These are phyloP conservation scores for Pulveroboletus frians DNA, from an alignment of 768 basidiomycete genomes.

Conservation along the genomic window DNA sequence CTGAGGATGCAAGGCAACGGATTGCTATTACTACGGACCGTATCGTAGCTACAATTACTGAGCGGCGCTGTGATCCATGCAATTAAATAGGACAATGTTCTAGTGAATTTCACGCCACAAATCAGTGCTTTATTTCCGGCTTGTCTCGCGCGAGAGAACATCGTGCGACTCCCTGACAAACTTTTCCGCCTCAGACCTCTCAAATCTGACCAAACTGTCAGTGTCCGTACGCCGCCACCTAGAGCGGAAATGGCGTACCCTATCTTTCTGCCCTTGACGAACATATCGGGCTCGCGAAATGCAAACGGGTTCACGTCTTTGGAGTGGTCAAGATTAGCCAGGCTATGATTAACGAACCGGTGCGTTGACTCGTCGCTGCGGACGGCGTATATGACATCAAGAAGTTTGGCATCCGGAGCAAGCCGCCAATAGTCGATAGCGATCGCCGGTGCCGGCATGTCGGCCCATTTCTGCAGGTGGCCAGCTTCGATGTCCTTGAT, in stretches of 20 bases:
- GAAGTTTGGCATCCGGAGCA: slow-evolving; percentile 60
- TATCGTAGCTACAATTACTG: slow-evolving; percentile 5
- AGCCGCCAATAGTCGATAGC: slow-evolving; percentile 96
- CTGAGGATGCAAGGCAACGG: neutral
- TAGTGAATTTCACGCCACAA: slow-evolving; percentile 3
- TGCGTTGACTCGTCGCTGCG: slow-evolving; percentile 92
- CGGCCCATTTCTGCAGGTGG: slow-evolving; percentile 73
- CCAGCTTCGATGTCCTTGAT: slow-evolving; percentile 82
- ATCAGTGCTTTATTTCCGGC: slow-evolving; percentile 28
- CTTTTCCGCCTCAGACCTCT: slow-evolving; percentile 59
- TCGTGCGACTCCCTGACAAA: slow-evolving; percentile 61
- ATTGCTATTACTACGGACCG: neutral
- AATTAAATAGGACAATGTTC: slow-evolving; percentile 9
- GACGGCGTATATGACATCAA: slow-evolving; percentile 89
- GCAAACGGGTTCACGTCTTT: slow-evolving; percentile 90
- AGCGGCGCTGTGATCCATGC: slow-evolving; percentile 19
- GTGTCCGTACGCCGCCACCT: slow-evolving; percentile 11
- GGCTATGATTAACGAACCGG: slow-evolving; percentile 91
- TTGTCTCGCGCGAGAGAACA: slow-evolving; percentile 37
- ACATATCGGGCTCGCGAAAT: slow-evolving; percentile 83
- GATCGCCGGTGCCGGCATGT: slow-evolving; percentile 76
- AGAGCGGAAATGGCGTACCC: slow-evolving; percentile 46
- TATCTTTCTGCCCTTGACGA: slow-evolving; percentile 67
- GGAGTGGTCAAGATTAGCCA: slow-evolving; percentile 75
- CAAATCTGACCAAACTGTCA: slow-evolving; percentile 44